phyloP scores from a whole-genome alignment of 345 rosid genomes.

The Salix exigua region DNA sequence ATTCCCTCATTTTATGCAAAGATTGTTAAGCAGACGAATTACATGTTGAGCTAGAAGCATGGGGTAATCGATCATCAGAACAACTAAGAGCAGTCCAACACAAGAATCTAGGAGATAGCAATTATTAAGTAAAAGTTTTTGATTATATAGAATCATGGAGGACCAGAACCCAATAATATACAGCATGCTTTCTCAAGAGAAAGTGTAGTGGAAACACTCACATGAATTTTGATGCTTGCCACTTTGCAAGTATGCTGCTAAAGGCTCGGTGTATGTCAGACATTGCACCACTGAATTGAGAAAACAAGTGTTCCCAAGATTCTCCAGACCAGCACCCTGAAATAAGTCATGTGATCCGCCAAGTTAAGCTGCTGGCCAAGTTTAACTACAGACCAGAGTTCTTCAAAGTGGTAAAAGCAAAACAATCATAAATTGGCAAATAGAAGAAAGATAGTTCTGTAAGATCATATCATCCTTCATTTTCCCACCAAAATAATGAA shows the following conservation, averaged over 20 bases:
- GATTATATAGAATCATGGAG: background rate
- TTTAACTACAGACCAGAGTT: slow-evolving; percentile 1
- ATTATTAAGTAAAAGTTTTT: background rate
- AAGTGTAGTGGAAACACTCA: background rate
- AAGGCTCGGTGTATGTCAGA: slow-evolving; percentile 90
- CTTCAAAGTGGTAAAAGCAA: background rate
- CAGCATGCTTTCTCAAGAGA: background rate
- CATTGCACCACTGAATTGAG: slow-evolving; percentile 94
- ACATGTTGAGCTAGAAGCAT: background rate
- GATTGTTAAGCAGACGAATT: background rate
- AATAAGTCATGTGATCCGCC: slow-evolving; percentile 12
- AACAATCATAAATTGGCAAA: background rate
- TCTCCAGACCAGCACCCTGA: slow-evolving; percentile 94
- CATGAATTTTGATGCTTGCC: slow-evolving; percentile 72
- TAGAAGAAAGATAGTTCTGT: background rate
- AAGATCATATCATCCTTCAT: background rate
- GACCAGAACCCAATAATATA: background rate
- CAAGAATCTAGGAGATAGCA: background rate
- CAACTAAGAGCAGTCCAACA: background rate
- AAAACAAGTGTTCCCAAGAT: slow-evolving; percentile 97
- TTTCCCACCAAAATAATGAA: background rate
- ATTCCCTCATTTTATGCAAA: background rate
- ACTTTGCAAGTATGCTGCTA: slow-evolving; percentile 80
- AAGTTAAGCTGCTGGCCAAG: slow-evolving; percentile 5
- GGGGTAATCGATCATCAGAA: background rate